phyloP scores from a whole-genome alignment of 768 basidiomycete species.

The Kwoniella bestiolae region DNA sequence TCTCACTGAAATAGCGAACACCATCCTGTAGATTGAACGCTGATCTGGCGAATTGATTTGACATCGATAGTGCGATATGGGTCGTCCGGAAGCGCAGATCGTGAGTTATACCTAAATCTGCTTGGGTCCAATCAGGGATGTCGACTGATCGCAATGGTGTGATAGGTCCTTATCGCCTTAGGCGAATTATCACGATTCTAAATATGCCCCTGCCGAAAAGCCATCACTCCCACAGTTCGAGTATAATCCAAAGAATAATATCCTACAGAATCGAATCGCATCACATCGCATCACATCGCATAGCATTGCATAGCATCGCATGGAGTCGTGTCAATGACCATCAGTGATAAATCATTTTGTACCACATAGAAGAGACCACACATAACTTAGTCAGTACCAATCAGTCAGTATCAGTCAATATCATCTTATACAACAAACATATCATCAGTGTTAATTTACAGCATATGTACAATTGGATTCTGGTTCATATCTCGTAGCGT shows the following conservation, averaged over 20 bases:
- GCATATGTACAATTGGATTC: not conserved
- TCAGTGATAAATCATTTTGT: not conserved
- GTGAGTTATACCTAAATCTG: conserved; percentile 20
- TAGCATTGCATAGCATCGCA: conserved; percentile 13
- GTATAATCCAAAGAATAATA: not conserved
- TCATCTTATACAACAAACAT: not conserved
- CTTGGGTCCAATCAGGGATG: conserved; percentile 8
- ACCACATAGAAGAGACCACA: too few relatives aligned
- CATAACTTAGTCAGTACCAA: not conserved
- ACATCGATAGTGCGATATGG: conserved; percentile 45
- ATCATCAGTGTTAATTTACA: not conserved
- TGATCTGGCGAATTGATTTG: not conserved
- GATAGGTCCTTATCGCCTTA: conserved; percentile 42
- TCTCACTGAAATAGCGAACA: not conserved
- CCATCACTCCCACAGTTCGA: too few relatives aligned
- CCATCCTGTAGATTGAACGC: not conserved
- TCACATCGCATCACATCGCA: conserved; percentile 16
- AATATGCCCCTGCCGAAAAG: not conserved
- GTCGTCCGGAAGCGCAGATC: conserved; percentile 53
- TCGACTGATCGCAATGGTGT: not conserved
- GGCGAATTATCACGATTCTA: conserved; percentile 45
- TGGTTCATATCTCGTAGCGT: too few relatives aligned
- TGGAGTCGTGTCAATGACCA: not conserved
- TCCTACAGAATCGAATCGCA: conserved; percentile 2
- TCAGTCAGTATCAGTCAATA: not conserved